Evolutionary conservation across 2,329 filamentous ascomycete genomes (phyloP).

Genomic region (Sporothrix pallida): DNA sequence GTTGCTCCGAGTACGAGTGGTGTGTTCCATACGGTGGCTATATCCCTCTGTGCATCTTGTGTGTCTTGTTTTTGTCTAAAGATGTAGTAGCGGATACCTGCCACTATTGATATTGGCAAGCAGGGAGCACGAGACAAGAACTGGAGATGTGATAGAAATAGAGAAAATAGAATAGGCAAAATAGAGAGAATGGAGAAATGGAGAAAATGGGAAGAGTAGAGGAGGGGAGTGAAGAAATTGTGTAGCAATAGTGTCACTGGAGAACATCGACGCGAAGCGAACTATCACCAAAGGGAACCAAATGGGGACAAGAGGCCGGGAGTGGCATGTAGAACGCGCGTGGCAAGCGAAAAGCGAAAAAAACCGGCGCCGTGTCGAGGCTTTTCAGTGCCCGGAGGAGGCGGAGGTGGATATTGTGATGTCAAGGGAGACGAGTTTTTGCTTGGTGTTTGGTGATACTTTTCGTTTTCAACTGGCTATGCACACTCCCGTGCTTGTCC

Average conservation of each 20-base stretch:
- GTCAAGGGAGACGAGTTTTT: not conserved
- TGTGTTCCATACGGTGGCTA: not conserved
- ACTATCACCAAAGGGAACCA: not conserved
- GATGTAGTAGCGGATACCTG: not conserved
- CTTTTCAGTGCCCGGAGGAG: not conserved
- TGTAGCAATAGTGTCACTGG: not conserved
- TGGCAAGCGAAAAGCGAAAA: not conserved
- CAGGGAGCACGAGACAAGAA: constrained; percentile 1
- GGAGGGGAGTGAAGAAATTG: not conserved
- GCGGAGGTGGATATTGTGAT: not conserved
- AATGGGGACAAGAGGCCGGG: not conserved
- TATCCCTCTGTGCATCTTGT: not conserved
- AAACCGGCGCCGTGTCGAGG: not conserved
- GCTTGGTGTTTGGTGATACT: too few species aligned
- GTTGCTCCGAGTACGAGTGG: not conserved
- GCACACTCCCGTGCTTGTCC: too few species aligned
- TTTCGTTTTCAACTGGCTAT: too few species aligned
- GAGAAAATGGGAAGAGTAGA: not conserved
- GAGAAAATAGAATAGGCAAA: not conserved
- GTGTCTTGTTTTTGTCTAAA: not conserved
- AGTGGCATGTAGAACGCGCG: not conserved
- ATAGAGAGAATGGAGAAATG: not conserved
- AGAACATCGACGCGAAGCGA: not conserved
- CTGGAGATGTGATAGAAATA: not conserved
- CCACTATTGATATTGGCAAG: constrained; percentile 9